Evolutionary conservation across 257 asterid genomes (phyloP).

Genomic region (Solanum pinnatisectum): DNA sequence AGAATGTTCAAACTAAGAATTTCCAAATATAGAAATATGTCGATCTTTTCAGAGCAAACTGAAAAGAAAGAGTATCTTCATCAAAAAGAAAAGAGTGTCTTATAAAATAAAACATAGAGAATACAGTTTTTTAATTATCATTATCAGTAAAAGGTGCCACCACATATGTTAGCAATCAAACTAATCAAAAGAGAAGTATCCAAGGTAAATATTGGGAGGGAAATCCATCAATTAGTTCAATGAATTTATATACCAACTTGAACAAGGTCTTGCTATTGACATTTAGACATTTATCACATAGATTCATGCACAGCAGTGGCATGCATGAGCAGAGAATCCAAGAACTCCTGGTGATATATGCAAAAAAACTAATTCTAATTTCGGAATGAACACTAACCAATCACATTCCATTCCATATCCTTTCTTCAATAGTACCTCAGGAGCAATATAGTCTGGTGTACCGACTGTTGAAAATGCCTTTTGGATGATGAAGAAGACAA

Average conservation of each 20-base stretch:
- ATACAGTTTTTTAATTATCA: background rate
- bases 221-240: background rate
- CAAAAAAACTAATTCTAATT: background rate
- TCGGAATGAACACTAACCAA: constrained; percentile 48
- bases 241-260: background rate
- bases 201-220: background rate
- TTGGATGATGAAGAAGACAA: constrained; percentile 14
- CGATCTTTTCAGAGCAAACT: background rate
- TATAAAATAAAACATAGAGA: background rate
- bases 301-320: background rate
- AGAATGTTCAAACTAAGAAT: background rate
- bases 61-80: background rate
- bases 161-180: background rate
- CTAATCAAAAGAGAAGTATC: background rate
- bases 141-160: background rate
- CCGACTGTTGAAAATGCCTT: constrained; percentile 99
- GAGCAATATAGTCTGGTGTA: constrained; percentile 98
- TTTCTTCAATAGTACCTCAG: constrained; percentile 91
- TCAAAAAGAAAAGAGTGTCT: background rate
- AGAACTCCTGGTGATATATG: background rate
- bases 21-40: background rate
- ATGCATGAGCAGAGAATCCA: background rate
- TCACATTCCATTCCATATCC: constrained; percentile 99
- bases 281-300: background rate
- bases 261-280: background rate